Conservation (phyloP, 139 green algal species). For the Astrephomene gubernaculifera region DNA sequence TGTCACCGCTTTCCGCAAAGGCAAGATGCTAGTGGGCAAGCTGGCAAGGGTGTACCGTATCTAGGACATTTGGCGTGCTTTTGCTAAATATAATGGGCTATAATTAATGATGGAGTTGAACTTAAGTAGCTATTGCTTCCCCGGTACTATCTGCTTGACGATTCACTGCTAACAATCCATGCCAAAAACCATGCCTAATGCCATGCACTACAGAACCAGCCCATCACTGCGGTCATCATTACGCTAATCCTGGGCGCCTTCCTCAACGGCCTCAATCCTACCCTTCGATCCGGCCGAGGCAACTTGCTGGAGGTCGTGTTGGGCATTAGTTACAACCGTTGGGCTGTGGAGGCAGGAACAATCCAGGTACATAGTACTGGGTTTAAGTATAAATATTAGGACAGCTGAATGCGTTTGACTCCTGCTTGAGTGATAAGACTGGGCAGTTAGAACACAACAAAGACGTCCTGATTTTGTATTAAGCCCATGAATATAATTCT, state of each 20-base stretch:
- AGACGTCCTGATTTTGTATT: no score
- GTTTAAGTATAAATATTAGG: background rate
- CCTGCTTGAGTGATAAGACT: no score
- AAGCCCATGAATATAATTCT: no score
- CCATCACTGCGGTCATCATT: slow-evolving; percentile 38
- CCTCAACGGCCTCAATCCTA: slow-evolving; percentile 49
- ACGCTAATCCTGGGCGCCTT: slow-evolving; percentile 59
- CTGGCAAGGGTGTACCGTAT: background rate
- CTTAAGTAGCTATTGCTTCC: no score
- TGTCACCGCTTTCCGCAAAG: background rate
- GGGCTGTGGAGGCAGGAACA: slow-evolving; percentile 51
- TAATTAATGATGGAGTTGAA: background rate
- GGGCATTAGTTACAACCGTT: slow-evolving; percentile 50
- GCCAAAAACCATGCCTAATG: no score
- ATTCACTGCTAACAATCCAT: no score
- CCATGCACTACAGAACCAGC: background rate
- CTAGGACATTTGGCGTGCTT: background rate
- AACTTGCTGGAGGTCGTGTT: slow-evolving; percentile 42
- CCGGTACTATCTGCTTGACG: no score
- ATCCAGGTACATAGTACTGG: background rate
- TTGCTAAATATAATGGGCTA: background rate
- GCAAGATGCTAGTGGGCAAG: background rate
- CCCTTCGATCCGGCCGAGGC: slow-evolving; percentile 21
- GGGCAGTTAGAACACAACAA: no score
- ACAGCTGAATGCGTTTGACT: no score